These are phyloP conservation scores for Thermothelomyces thermophilus DNA, from an alignment of 2,329 filamentous ascomycete species.

Conservation along the genomic window DNA sequence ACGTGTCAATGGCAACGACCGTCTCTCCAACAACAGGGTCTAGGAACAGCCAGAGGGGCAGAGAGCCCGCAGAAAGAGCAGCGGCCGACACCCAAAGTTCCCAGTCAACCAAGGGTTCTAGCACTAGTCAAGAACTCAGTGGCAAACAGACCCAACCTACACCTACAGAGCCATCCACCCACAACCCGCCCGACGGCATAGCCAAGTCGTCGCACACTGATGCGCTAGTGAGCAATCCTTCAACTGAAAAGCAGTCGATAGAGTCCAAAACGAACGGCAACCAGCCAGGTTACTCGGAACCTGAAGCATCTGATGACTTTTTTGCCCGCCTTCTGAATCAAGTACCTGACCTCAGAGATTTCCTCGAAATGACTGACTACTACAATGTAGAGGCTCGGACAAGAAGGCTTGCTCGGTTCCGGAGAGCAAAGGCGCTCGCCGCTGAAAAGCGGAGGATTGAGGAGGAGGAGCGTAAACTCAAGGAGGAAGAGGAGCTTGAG, in stretches of 20 bases:
- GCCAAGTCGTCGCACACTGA: background rate
- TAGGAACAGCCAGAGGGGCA: background rate
- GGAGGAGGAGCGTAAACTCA: conserved; percentile 22
- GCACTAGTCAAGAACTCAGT: background rate
- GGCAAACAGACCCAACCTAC: background rate
- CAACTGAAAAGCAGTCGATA: background rate
- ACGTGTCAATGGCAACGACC: background rate
- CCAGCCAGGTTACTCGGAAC: background rate
- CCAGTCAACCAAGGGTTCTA: background rate
- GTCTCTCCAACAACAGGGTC: no score
- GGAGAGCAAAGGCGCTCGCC: conserved; percentile 20
- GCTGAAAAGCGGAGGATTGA: conserved; percentile 22
- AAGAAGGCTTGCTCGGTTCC: conserved; percentile 21
- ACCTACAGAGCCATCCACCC: background rate
- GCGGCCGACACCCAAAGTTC: background rate
- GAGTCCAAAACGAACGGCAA: background rate
- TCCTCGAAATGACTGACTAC: conserved; percentile 24
- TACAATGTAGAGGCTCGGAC: conserved; percentile 19
- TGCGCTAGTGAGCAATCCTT: background rate
- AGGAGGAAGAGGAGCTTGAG: conserved; percentile 24
- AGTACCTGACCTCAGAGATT: conserved; percentile 23
- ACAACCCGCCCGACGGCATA: background rate
- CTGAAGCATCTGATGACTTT: background rate
- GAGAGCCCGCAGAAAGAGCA: background rate
- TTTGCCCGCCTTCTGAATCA: conserved; percentile 16